Base-by-base conservation (phyloP, 208 protist species). In the Angomonas deanei region DNA sequence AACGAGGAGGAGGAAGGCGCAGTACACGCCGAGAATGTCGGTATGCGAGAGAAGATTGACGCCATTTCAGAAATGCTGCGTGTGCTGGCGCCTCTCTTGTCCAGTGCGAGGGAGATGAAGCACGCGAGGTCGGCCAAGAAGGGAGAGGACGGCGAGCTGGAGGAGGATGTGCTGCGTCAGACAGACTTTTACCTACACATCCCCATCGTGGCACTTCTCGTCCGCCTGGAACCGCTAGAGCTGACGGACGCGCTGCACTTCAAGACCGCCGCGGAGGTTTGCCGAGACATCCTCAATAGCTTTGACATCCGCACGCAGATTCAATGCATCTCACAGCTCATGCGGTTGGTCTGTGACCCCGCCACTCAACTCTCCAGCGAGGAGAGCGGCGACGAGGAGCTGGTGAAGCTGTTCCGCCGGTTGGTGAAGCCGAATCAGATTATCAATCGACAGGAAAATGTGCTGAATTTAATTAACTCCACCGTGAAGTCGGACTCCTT, bases 381-480 rank as follows among this genome's bases (percentile, higher is more conserved):
- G 21, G 21, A 27, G n/a, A 64, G 71, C 2, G 68, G 39, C 28
- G 76, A 74, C 24, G 70, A 73, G 36, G 68, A 73, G 11, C 38
- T 88, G 53, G 54, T 77, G 19, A 70, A 75, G 49, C 68, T 93
- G 1, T 82, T 93, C 72, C 83, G 84, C 15, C 78, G 78, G 42
- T 66, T 95, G 66, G 78, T 92, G 65, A 95, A 95, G 72, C 84
- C 89, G 8, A 93, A 93, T 64, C 85, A 95, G 61, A 78, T 95
- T 17, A 78, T 93, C 70, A 95, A 95, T 61, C 81, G 89, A 17
- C 89, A 95, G 64, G 89, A 93, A 72, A 54, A 68, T 28, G 76
- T 95, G 50, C 70, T 95, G 64, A 55, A 91, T 26, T 60, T 92
- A 10, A 75, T 95, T 39, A 91, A 86, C 63, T 74, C 77, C 39